Percentiles rank a stretch among this genome's conserved stretches.
These are phyloP conservation scores for Lenwebbia sp. DNA, from an alignment of 345 rosid species.

Conservation along the genomic window DNA sequence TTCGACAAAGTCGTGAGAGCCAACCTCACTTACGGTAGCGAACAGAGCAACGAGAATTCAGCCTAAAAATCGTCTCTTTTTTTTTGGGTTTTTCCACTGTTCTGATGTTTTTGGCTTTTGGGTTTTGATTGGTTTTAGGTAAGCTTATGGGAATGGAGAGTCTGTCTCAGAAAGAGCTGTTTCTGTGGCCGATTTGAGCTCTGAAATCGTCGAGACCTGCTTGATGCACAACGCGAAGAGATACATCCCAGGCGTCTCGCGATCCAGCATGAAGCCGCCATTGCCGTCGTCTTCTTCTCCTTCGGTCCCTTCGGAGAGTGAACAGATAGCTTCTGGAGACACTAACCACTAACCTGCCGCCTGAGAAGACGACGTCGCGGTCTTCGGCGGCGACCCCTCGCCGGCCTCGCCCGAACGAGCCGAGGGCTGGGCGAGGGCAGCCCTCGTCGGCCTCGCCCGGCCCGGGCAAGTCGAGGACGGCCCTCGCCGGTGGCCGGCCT, in stretches of 20 bases:
- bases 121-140: background rate
- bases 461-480: too few relatives aligned
- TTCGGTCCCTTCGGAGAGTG: constrained; percentile 36
- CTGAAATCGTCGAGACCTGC: constrained; percentile 69
- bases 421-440: too few relatives aligned
- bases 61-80: background rate
- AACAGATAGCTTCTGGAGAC: constrained; percentile 74
- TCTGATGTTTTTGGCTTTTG: background rate
- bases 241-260: constrained; percentile 65
- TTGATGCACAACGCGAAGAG: constrained; percentile 65
- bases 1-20: constrained; percentile 61
- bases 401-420: too few relatives aligned
- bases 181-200: constrained; percentile 57
- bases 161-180: constrained; percentile 65
- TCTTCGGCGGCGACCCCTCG: constrained; percentile 21
- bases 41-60: background rate
- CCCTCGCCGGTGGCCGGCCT: too few relatives aligned
- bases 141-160: constrained; percentile 53
- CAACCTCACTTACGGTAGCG: constrained; percentile 65
- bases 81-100: background rate
- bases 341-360: constrained; percentile 50
- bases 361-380: constrained; percentile 33
- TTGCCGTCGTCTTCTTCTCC: constrained; percentile 26
- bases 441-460: too few relatives aligned
- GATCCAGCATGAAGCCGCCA: constrained; percentile 59